phyloP scores from a whole-genome alignment of 352 stramenopile genomes.

The Plasmopara muralis region DNA sequence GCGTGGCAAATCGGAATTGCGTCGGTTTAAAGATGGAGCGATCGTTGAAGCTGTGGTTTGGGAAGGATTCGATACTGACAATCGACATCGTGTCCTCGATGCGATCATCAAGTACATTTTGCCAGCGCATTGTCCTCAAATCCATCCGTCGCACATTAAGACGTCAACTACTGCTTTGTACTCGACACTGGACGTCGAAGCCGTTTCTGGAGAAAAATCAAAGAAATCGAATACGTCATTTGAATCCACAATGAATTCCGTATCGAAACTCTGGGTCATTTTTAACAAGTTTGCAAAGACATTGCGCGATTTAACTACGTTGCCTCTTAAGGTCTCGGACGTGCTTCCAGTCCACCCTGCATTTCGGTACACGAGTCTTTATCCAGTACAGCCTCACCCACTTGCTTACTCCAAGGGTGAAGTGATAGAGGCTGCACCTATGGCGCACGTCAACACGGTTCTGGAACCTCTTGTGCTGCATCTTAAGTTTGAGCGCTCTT shows the following conservation, averaged over 20 bases:
- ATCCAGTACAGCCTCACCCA: conserved; percentile 76
- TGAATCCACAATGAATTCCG: conserved; percentile 70
- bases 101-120: conserved; percentile 74
- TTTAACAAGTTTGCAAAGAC: conserved; percentile 79
- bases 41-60: conserved; percentile 88
- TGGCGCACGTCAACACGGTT: conserved; percentile 64
- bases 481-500: conserved; percentile 80
- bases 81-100: conserved; percentile 64
- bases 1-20: conserved; percentile 82
- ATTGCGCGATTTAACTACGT: conserved; percentile 64
- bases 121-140: conserved; percentile 52
- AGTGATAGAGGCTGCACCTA: conserved; percentile 39
- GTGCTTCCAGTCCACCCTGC: conserved; percentile 68
- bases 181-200: conserved; percentile 55
- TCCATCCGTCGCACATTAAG: conserved; percentile 49
- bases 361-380: conserved; percentile 85
- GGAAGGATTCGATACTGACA: conserved; percentile 66
- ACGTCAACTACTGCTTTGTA: conserved; percentile 73
- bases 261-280: conserved; percentile 67
- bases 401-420: conserved; percentile 77
- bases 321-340: conserved; percentile 83
- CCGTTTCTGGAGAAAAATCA: conserved; percentile 30
- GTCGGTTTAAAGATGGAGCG: conserved; percentile 85
- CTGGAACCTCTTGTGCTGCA: conserved; percentile 68
- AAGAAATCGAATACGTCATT: conserved; percentile 37